Evolutionary conservation across 164 flowering plant species (phyloP).

Genomic region (Nymphaea thermarum): DNA sequence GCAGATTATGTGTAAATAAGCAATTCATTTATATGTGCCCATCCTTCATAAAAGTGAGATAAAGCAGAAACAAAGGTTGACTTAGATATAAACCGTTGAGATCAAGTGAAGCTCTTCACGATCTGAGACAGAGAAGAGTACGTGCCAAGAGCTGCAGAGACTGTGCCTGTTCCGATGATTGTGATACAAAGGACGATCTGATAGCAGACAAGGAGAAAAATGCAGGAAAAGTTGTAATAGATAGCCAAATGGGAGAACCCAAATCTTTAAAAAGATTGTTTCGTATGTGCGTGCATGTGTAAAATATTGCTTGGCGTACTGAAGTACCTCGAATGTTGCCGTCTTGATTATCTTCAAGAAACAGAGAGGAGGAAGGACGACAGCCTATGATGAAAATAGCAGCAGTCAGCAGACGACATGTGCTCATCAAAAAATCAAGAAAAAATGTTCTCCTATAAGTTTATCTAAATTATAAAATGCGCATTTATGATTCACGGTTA

Average conservation of each 20-base stretch:
- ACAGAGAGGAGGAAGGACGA: constrained; percentile 66
- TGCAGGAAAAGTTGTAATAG: too few relatives aligned
- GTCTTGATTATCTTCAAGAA: constrained; percentile 51
- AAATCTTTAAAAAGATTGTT: not conserved
- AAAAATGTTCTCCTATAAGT: too few relatives aligned
- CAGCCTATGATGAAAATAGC: constrained; percentile 29
- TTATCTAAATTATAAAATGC: too few relatives aligned
- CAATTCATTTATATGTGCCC: too few relatives aligned
- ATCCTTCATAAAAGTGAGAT: too few relatives aligned
- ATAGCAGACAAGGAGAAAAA: not conserved
- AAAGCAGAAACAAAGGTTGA: too few relatives aligned
- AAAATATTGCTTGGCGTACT: not conserved
- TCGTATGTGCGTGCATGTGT: not conserved
- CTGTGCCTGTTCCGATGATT: constrained; percentile 30
- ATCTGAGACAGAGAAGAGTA: constrained; percentile 41
- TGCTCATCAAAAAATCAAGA: too few relatives aligned
- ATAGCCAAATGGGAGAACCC: not conserved
- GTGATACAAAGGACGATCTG: constrained; percentile 30
- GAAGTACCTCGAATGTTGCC: constrained; percentile 49
- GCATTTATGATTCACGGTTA: constrained; percentile 1
- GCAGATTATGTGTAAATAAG: too few relatives aligned
- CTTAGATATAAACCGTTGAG: too few relatives aligned
- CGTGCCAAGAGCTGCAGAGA: constrained; percentile 42
- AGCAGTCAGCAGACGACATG: too few relatives aligned
- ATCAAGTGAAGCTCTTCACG: not conserved